These are phyloP conservation scores for Tolypocladium sp. DNA, from an alignment of 2,329 filamentous ascomycete genomes.

Conservation along the genomic window DNA sequence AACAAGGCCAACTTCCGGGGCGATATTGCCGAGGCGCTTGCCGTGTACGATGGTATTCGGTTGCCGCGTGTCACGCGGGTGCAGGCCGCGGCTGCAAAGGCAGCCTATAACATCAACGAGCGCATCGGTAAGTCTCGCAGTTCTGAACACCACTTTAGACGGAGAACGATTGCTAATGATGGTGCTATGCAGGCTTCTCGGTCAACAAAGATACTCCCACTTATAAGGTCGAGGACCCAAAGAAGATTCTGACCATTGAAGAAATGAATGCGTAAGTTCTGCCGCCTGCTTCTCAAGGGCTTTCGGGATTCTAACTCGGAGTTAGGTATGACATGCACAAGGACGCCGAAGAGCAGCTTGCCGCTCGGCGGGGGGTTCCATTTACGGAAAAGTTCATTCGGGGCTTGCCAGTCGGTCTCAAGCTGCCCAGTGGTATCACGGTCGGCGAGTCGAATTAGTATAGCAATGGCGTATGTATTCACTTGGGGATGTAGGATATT, in stretches of 20 bases:
- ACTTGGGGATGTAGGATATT: not conserved
- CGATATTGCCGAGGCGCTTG: constrained; percentile 36
- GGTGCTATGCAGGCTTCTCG: constrained; percentile 41
- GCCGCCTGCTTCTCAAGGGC: accelerated
- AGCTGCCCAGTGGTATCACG: constrained; percentile 38
- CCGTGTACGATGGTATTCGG: constrained; percentile 42
- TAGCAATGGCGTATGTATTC: not conserved
- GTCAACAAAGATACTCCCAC: constrained; percentile 44
- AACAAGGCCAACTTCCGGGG: constrained; percentile 34
- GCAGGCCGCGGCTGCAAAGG: constrained; percentile 47
- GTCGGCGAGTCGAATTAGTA: constrained; percentile 12
- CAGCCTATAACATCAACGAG: constrained; percentile 53
- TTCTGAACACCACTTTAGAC: not conserved
- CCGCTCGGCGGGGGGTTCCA: constrained; percentile 17
- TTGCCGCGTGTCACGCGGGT: constrained; percentile 46
- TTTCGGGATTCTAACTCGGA: not conserved
- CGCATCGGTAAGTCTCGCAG: constrained; percentile 37
- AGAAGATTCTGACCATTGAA: constrained; percentile 55
- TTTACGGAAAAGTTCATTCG: constrained; percentile 29
- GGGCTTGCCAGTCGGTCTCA: constrained; percentile 36
- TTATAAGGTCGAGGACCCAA: constrained; percentile 55
- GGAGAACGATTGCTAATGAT: not conserved
- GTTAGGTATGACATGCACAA: constrained; percentile 48
- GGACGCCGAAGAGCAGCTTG: constrained; percentile 42
- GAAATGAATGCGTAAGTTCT: constrained; percentile 55